A percentile compares a stretch with the other conserved stretches of the same genome.
phyloP scores from a whole-genome alignment of 768 basidiomycete genomes.

The Calocera viscosa region DNA sequence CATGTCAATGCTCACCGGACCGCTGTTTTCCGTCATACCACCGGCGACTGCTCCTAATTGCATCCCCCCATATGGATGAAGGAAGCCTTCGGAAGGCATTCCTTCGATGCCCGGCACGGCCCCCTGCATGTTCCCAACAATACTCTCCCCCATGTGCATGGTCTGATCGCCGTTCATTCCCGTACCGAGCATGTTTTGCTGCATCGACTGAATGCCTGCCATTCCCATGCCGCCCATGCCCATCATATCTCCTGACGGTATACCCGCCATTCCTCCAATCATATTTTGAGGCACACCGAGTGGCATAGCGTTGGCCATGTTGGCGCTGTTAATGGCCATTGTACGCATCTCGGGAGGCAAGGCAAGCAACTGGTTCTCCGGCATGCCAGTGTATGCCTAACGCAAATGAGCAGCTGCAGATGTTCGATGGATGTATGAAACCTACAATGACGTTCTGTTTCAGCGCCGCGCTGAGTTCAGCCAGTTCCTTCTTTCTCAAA shows the following conservation, averaged over 20 bases:
- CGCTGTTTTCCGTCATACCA: conserved; percentile 29
- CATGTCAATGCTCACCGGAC: conserved; percentile 33
- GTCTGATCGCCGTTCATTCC: conserved; percentile 55
- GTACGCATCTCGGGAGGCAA: conserved; percentile 71
- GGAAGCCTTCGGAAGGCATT: conserved; percentile 28
- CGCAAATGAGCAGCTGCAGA: neutral
- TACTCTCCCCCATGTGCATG: conserved; percentile 35
- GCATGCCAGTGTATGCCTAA: conserved; percentile 71
- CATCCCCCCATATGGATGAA: conserved; percentile 15
- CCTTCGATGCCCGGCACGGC: conserved; percentile 29
- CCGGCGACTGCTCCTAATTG: conserved; percentile 29
- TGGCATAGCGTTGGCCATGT: conserved; percentile 21
- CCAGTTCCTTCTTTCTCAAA: conserved; percentile 66
- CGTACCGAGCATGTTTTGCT: conserved; percentile 11
- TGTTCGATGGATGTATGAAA: conserved; percentile 13
- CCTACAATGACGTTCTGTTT: conserved; percentile 74
- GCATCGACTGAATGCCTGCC: conserved; percentile 18
- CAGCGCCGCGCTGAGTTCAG: conserved; percentile 64
- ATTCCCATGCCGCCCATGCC: conserved; percentile 38
- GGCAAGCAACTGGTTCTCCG: conserved; percentile 63
- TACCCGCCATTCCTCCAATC: conserved; percentile 63
- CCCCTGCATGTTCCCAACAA: conserved; percentile 29
- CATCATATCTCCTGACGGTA: conserved; percentile 27
- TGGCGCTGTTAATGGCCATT: conserved; percentile 59
- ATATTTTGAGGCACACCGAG: conserved; percentile 29